These are phyloP conservation scores for Panicum virgatum DNA, from an alignment of 202 grass and related monocot genomes.

Conservation along the genomic window DNA sequence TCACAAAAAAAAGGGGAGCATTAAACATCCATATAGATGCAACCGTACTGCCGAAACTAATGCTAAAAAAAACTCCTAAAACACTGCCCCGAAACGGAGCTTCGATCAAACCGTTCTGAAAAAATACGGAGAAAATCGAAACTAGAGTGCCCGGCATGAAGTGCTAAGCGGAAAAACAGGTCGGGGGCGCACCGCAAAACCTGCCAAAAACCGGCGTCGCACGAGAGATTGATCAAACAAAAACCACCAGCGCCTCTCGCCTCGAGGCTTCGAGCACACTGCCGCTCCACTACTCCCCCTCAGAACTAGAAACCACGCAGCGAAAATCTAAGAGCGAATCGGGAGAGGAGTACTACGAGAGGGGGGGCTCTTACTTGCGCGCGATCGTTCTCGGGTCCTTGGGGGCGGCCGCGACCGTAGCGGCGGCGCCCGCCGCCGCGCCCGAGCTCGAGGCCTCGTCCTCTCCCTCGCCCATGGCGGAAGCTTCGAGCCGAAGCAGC, in stretches of 20 bases:
- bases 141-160: neutral
- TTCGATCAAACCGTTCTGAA: slow-evolving; percentile 15
- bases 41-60: neutral
- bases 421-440: no score
- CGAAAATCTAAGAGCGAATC: neutral
- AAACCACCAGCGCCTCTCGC: neutral
- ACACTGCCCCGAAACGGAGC: neutral
- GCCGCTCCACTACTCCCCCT: neutral
- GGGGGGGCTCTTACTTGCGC: slow-evolving; percentile 53
- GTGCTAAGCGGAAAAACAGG: neutral
- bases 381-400: slow-evolving; percentile 80
- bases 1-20: no score
- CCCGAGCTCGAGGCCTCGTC: slow-evolving; percentile 7
- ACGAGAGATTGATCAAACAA: neutral
- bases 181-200: slow-evolving; percentile 16
- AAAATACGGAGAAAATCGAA: neutral
- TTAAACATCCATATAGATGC: neutral
- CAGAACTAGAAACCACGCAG: neutral
- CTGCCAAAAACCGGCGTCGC: slow-evolving; percentile 17
- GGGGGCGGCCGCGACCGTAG: slow-evolving; percentile 2
- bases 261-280: neutral
- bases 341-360: neutral
- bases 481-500: slow-evolving; percentile 29
- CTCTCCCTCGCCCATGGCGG: slow-evolving; percentile 48
- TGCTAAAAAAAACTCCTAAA: neutral